Base-by-base conservation (phyloP, 176 grass and related monocot genomes). In the Carex littledalei region DNA sequence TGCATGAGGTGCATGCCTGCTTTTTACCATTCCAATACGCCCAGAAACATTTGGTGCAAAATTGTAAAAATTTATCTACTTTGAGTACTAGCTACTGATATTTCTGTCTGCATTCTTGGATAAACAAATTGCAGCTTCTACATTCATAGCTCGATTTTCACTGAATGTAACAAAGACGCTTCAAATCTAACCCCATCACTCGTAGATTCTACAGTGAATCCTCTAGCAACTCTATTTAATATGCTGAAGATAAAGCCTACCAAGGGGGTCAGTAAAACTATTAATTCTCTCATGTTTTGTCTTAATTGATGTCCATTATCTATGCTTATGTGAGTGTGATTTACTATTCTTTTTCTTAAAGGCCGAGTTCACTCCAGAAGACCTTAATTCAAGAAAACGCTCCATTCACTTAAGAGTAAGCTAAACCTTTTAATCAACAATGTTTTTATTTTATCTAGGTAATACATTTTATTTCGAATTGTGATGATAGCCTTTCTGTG, bases 291-390 rank as follows among this genome's bases (percentile, higher is more conserved):
- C 73, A 63, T 4, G 1, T 81, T 81, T 81, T 47, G 3, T 71
- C 52, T 78, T 9, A 50, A 39, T 35, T 50, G 3, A 3, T 78
- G 29, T 35, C 41, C 21, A 29, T 18, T 62, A 45, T 29, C 20
- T 87, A 21, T 77, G 3, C 60, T 32, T 64, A 32, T 26, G 3
- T 63, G 11, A 87, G 55, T 54, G 17, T 41, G 56, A n/a, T 87
- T 62, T 63, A 50, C 56, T 73, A 71, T 29, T 84, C 4, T 76
- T 52, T 47, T 50, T 56, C 60, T 47, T 43, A 45, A 81, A 97
- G 94, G 90, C 91, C 84, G 92, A 92, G 86, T 93, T 94, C 70
- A 93, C 87, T 91, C 94, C 88, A n/a, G 84, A 79, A 1, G 94
- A 97, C 26, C 81, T 92, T 59, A 84, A 78, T 37, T 88, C 82